Conservation (phyloP, 257 asterid species). For the Hygrophila difformis region DNA sequence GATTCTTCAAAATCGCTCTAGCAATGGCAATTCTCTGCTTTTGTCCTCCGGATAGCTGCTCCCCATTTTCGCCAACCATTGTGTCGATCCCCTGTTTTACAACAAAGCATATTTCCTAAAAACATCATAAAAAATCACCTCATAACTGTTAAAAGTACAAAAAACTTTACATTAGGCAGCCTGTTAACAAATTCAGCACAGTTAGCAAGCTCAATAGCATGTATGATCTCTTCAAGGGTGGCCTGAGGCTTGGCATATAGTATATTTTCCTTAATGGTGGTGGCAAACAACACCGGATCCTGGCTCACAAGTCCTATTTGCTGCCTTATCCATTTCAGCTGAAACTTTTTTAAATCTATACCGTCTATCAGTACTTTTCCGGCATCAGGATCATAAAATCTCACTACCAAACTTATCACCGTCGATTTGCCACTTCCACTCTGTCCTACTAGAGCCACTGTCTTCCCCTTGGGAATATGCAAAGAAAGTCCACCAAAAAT, state of each 20-base stretch:
- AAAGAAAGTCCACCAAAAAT: constrained; percentile 45
- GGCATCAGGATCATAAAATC: constrained; percentile 65
- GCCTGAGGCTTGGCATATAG: constrained; percentile 60
- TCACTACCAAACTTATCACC: constrained; percentile 56
- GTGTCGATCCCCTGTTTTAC: constrained; percentile 64
- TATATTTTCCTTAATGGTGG: constrained; percentile 53
- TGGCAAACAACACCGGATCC: constrained; percentile 59
- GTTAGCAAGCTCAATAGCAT: constrained; percentile 66
- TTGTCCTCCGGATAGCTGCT: constrained; percentile 82
- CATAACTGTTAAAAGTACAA: background rate
- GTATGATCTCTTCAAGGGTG: constrained; percentile 50
- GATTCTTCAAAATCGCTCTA: constrained; percentile 67
- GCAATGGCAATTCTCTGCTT: constrained; percentile 84
- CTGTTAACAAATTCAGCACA: constrained; percentile 68
- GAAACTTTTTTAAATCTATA: constrained; percentile 33
- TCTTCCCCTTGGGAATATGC: constrained; percentile 35
- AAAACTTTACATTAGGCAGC: constrained; percentile 39
- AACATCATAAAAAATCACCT: background rate
- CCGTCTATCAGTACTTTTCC: constrained; percentile 61
- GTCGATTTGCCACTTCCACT: constrained; percentile 82
- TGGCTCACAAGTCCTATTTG: constrained; percentile 72
- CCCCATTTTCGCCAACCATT: constrained; percentile 80
- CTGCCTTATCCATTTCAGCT: constrained; percentile 49
- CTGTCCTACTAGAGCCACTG: constrained; percentile 67
- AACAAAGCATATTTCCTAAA: background rate